Percentiles rank a stretch among this genome's conserved stretches.
Evolutionary conservation across 352 stramenopile genomes (phyloP).

Genomic region (Globisporangium acanthophoron): DNA sequence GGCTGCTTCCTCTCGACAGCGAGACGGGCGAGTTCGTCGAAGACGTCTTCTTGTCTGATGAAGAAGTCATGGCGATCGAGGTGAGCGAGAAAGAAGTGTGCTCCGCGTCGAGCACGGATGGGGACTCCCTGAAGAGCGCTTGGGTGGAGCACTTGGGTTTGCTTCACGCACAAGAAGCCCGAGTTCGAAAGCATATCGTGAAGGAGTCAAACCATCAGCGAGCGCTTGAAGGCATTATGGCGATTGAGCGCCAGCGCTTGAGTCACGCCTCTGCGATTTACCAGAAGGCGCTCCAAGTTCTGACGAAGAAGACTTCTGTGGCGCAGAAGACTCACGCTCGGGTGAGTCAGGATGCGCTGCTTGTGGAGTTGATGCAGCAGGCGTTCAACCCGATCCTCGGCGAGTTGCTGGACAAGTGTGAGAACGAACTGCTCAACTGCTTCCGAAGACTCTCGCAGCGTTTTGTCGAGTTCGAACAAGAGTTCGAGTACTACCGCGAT

Average conservation of each 20-base stretch:
- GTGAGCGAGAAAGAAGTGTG: constrained; percentile 65
- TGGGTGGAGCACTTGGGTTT: constrained; percentile 50
- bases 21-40: constrained; percentile 45
- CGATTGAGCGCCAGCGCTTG: constrained; percentile 66
- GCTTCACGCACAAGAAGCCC: constrained; percentile 48
- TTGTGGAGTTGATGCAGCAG: constrained; percentile 65
- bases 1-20: constrained; percentile 47
- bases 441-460: constrained; percentile 55
- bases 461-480: constrained; percentile 68
- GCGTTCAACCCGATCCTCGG: constrained; percentile 65
- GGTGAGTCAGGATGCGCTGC: constrained; percentile 48
- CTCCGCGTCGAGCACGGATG: constrained; percentile 16
- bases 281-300: constrained; percentile 42
- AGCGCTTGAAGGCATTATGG: constrained; percentile 61
- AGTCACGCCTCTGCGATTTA: constrained; percentile 53
- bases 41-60: constrained; percentile 46
- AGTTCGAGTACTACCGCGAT: constrained; percentile 76
- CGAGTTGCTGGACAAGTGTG: constrained; percentile 60
- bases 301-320: constrained; percentile 36
- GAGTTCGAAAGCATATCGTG: constrained; percentile 49
- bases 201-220: constrained; percentile 47
- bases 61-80: constrained; percentile 59
- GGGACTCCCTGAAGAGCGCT: constrained; percentile 17
- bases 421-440: constrained; percentile 59
- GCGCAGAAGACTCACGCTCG: constrained; percentile 52